Percentiles rank a stretch among this genome's conserved stretches.
phyloP scores from a whole-genome alignment of 2,329 filamentous ascomycete genomes.

The Cryoendolithus antarcticus region DNA sequence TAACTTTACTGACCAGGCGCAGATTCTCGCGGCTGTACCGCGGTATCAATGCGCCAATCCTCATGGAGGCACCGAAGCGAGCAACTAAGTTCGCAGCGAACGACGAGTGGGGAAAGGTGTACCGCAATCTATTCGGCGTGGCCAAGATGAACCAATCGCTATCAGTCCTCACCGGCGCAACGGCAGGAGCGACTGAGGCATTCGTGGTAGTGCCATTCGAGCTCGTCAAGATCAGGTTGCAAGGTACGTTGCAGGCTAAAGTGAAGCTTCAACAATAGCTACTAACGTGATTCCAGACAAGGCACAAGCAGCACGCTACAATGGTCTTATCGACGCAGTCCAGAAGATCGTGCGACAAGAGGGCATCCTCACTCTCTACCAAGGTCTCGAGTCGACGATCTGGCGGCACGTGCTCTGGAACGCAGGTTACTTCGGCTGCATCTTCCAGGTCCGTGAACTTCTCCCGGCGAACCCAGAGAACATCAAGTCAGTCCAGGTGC shows the following conservation, averaged over 20 bases:
- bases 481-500: slow-evolving; percentile 67
- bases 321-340: slow-evolving; percentile 67
- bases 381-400: slow-evolving; percentile 89
- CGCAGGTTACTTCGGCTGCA: slow-evolving; percentile 92
- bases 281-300: slow-evolving; percentile 44
- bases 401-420: slow-evolving; percentile 96
- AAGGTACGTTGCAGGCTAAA: slow-evolving; percentile 30
- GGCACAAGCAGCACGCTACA: slow-evolving; percentile 80
- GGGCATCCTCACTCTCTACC: slow-evolving; percentile 81
- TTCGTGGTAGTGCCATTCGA: slow-evolving; percentile 98
- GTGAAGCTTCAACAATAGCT: too few relatives aligned
- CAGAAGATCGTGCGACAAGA: slow-evolving; percentile 72
- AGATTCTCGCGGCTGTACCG: slow-evolving; percentile 82
- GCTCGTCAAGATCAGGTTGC: slow-evolving; percentile 94
- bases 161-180: slow-evolving; percentile 84
- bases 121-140: slow-evolving; percentile 73
- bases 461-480: slow-evolving; percentile 58
- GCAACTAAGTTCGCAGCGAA: slow-evolving; percentile 99
- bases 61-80: slow-evolving; percentile 93
- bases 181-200: slow-evolving; percentile 86
- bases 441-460: slow-evolving; percentile 85
- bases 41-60: slow-evolving; percentile 86
- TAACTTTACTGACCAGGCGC: slow-evolving; percentile 5
- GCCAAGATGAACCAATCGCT: slow-evolving; percentile 83
- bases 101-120: slow-evolving; percentile 94